phyloP scores from a whole-genome alignment of 1,284 basidiomycete species.

The Cryptococcus sp. region DNA sequence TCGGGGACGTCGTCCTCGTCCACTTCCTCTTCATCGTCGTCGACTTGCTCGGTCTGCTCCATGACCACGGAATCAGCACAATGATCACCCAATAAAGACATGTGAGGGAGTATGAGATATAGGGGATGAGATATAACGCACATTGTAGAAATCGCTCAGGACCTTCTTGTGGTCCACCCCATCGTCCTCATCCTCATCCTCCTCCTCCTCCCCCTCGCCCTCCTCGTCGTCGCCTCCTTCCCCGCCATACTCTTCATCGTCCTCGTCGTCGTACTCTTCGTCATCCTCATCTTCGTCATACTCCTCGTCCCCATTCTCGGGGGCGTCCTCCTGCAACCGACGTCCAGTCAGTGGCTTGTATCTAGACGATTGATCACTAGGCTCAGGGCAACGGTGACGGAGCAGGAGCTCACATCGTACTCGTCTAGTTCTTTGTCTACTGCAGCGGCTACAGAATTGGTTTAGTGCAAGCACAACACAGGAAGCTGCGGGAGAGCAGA shows the following conservation, averaged over 20 bases:
- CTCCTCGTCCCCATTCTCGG: background rate
- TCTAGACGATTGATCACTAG: too few species aligned
- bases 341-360: too few species aligned
- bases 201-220: background rate
- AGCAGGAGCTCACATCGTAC: background rate
- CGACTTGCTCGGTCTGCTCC: background rate
- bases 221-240: background rate
- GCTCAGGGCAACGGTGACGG: too few species aligned
- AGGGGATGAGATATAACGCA: background rate
- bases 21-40: background rate
- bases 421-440: background rate
- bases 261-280: background rate
- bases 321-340: too few species aligned
- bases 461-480: background rate
- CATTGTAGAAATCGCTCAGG: background rate
- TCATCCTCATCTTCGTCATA: background rate
- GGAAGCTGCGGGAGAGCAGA: background rate
- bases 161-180: background rate
- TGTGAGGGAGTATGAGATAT: too few species aligned
- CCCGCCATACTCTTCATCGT: background rate
- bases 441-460: background rate
- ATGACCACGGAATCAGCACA: background rate
- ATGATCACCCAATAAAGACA: too few species aligned
- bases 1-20: background rate
- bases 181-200: background rate